Percentiles rank a stretch among this genome's conserved stretches.
These are phyloP conservation scores for Elongisporangium senticosum DNA, from an alignment of 352 stramenopile species.

Conservation along the genomic window DNA sequence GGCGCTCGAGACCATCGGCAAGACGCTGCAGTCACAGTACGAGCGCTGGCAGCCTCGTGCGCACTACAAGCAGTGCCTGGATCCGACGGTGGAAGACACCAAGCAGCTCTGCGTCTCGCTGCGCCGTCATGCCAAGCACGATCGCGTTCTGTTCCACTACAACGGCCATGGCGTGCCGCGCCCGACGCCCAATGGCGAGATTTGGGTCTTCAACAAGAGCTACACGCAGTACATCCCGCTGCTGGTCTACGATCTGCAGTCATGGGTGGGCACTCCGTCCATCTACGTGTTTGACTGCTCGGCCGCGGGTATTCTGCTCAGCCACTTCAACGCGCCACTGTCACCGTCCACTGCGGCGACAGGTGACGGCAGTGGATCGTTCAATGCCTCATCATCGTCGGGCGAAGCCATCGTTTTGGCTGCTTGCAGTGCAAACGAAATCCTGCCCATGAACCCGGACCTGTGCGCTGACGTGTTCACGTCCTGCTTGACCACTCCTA, in stretches of 20 bases:
- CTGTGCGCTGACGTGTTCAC: slow-evolving; percentile 99
- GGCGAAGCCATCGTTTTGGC: slow-evolving; percentile 96
- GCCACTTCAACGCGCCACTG: slow-evolving; percentile 84
- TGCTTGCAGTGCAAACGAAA: slow-evolving; percentile 91
- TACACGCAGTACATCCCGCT: slow-evolving; percentile 99
- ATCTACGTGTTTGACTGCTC: slow-evolving; percentile 99
- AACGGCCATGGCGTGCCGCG: slow-evolving; percentile 98
- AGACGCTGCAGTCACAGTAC: slow-evolving; percentile 94
- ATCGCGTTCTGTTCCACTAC: slow-evolving; percentile 98
- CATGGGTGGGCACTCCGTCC: slow-evolving; percentile 90
- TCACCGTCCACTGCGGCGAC: slow-evolving; percentile 11
- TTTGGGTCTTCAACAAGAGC: slow-evolving; percentile 99
- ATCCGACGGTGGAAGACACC: slow-evolving; percentile 97
- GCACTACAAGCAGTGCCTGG: slow-evolving; percentile 92
- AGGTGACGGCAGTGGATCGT: slow-evolving; percentile 11
- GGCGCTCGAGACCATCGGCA: slow-evolving; percentile 95
- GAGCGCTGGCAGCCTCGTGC: slow-evolving; percentile 93
- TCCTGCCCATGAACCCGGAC: slow-evolving; percentile 94
- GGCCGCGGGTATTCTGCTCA: slow-evolving; percentile 92
- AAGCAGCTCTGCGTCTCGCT: slow-evolving; percentile 91
- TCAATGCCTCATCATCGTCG: slow-evolving; percentile 14
- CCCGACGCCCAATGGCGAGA: slow-evolving; percentile 96
- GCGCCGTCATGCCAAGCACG: slow-evolving; percentile 87
- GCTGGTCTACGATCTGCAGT: slow-evolving; percentile 94
- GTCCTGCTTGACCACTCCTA: slow-evolving; percentile 98